A percentile compares a stretch with the other conserved stretches of the same genome.
These are phyloP conservation scores for Peniophora sp. DNA, from an alignment of 1,284 basidiomycete species.

Conservation along the genomic window DNA sequence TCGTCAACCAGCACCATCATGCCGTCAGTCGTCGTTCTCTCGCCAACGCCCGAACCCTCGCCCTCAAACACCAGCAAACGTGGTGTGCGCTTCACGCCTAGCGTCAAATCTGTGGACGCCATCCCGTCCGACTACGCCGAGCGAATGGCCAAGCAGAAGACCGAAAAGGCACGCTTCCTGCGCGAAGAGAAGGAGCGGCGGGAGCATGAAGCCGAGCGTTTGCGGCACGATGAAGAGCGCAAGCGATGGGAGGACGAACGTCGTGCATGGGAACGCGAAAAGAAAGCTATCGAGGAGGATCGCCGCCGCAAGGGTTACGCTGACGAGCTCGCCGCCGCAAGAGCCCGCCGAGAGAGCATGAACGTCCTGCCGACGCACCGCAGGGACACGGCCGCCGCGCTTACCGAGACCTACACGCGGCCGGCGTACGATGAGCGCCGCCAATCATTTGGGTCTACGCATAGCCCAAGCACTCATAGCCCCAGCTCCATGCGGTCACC, in stretches of 20 bases:
- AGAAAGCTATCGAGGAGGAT: slow-evolving; percentile 46
- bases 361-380: slow-evolving; percentile 22
- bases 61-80: slow-evolving; percentile 29
- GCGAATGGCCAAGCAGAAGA: slow-evolving; percentile 60
- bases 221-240: slow-evolving; percentile 37
- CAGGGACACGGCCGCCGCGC: slow-evolving; percentile 32
- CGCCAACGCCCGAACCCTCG: slow-evolving; percentile 7
- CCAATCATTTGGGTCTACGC: slow-evolving; percentile 7
- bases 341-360: slow-evolving; percentile 49
- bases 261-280: slow-evolving; percentile 48
- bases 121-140: slow-evolving; percentile 61
- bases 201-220: slow-evolving; percentile 41
- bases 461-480: slow-evolving; percentile 1
- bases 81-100: slow-evolving; percentile 64
- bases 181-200: slow-evolving; percentile 50
- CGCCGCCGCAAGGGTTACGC: slow-evolving; percentile 42
- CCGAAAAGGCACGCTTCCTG: slow-evolving; percentile 64
- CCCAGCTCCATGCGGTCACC: slow-evolving; percentile 35
- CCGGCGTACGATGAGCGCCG: slow-evolving; percentile 25
- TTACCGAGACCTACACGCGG: slow-evolving; percentile 26
- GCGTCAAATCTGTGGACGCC: slow-evolving; percentile 53
- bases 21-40: slow-evolving; percentile 1
- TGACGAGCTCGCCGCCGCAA: slow-evolving; percentile 55
- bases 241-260: slow-evolving; percentile 47
- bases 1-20: not conserved